Evolutionary conservation across 768 basidiomycete genomes (phyloP), one percentile per base, ranked within the genome.

Genomic region (Tylopilus sp.): DNA sequence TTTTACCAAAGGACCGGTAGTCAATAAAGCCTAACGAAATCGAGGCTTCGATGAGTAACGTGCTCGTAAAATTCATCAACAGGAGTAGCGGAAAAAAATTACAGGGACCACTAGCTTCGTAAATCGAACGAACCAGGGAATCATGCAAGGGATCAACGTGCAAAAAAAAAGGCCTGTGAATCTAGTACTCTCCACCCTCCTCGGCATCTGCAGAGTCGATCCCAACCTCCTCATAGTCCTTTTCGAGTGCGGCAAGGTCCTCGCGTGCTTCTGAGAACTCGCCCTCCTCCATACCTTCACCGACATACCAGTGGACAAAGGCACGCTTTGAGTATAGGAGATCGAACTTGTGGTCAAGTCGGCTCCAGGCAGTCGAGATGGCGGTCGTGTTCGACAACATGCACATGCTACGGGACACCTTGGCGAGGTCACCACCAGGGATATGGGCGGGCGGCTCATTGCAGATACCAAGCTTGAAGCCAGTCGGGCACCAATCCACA

Each of bases 201-300:
- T 81, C 77, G 17, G 55, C 73, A 36, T 79, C 77, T 4, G 75
- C 78, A 38, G 77, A 78, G 63, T 75, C 73, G 25, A 73, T 75
- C 47, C 83, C 81, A 58, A 86, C 92, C 69, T 97, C 91, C 69
- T 92, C 91, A 62, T 93, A 94, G 59, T 93, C 92, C 72, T 93
- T 97, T 79, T 98, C 95, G 49, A 99, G 84, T n/a, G 95, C 95
- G n/a, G 95, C 97, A 51, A 99, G 86, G 70, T 99, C 95, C 75
- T 99, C 97, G 53, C 95, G 88, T 18, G 95, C 95, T 76, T 98
- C 95, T 18, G 92, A 95, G 77, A 98, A 98, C 75, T 99, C 95
- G 69, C 95, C 95, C 81, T 87, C 84, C 68, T 87, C 83, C 83
- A 87, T 88, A 66, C 85, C 83, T 69, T 87, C 84, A 54, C 85